phyloP scores from a whole-genome alignment of 352 stramenopile species.

The Phytophthora sp. region DNA sequence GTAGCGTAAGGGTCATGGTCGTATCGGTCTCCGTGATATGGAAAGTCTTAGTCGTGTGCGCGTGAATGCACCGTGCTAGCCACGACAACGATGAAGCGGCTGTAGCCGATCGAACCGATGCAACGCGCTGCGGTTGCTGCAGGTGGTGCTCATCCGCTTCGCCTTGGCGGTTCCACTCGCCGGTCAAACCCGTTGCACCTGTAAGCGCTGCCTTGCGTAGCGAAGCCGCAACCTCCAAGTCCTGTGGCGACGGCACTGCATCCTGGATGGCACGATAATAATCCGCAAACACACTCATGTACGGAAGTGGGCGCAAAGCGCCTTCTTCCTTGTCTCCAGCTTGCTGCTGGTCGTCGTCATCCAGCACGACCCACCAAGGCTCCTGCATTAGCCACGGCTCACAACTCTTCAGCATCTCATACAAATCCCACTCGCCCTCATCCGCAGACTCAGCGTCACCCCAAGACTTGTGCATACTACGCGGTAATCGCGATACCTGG shows the following conservation, averaged over 20 bases:
- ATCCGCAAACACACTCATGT: slow-evolving; percentile 51
- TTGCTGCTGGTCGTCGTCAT: slow-evolving; percentile 47
- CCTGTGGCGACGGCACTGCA: slow-evolving; percentile 45
- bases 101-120: slow-evolving; percentile 32
- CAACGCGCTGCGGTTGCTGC: slow-evolving; percentile 38
- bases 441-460: slow-evolving; percentile 42
- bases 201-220: slow-evolving; percentile 49
- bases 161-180: slow-evolving; percentile 52
- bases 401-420: slow-evolving; percentile 64
- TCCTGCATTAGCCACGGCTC: slow-evolving; percentile 62
- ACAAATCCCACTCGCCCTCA: slow-evolving; percentile 58
- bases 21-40: slow-evolving; percentile 66
- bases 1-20: slow-evolving; percentile 63
- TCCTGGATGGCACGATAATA: slow-evolving; percentile 54
- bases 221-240: slow-evolving; percentile 49
- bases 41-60: slow-evolving; percentile 57
- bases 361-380: slow-evolving; percentile 57
- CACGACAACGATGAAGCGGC: slow-evolving; percentile 47
- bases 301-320: slow-evolving; percentile 45
- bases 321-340: slow-evolving; percentile 42
- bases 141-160: slow-evolving; percentile 51
- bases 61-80: slow-evolving; percentile 60
- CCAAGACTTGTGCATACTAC: slow-evolving; percentile 48
- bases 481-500: slow-evolving; percentile 45
- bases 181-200: slow-evolving; percentile 45